Conservation (phyloP, 441 rosid species). For the Raphanus hybrid region DNA sequence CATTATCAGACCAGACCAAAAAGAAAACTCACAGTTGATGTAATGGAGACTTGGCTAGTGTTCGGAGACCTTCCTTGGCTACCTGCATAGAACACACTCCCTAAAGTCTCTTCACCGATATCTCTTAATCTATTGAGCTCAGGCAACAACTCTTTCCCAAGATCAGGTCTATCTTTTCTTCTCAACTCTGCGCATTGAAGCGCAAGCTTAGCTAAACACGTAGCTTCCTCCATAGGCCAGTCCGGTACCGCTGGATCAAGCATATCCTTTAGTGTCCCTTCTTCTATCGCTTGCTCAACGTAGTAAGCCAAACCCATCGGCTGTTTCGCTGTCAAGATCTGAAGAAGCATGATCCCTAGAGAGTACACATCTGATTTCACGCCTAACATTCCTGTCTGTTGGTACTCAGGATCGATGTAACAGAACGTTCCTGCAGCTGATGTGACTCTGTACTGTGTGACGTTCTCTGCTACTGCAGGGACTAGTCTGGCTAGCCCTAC, state of each 20-base stretch:
- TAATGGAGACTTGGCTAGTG: slow-evolving; percentile 37
- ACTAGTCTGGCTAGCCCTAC: slow-evolving; percentile 75
- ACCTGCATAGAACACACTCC: slow-evolving; percentile 35
- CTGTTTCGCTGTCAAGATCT: slow-evolving; percentile 59
- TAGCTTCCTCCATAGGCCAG: slow-evolving; percentile 69
- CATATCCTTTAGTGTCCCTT: slow-evolving; percentile 48
- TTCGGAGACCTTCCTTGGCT: slow-evolving; percentile 38
- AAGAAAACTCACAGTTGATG: slow-evolving; percentile 52
- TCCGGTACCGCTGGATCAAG: slow-evolving; percentile 65
- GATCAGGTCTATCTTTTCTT: slow-evolving; percentile 77
- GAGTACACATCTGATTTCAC: slow-evolving; percentile 77
- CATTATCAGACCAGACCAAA: not conserved
- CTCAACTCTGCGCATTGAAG: slow-evolving; percentile 61
- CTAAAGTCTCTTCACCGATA: slow-evolving; percentile 50
- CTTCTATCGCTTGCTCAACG: slow-evolving; percentile 53
- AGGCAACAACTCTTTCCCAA: slow-evolving; percentile 61
- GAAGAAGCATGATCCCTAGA: slow-evolving; percentile 66
- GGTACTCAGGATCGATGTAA: slow-evolving; percentile 80
- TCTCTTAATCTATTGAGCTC: slow-evolving; percentile 58
- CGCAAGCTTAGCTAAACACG: slow-evolving; percentile 55
- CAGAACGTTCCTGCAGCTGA: slow-evolving; percentile 78
- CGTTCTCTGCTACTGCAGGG: slow-evolving; percentile 65
- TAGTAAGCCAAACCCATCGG: slow-evolving; percentile 69
- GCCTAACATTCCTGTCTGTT: slow-evolving; percentile 79
- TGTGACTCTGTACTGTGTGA: slow-evolving; percentile 59